These are phyloP conservation scores for Malassezia nana DNA, from an alignment of 1,284 basidiomycete species.

Conservation along the genomic window DNA sequence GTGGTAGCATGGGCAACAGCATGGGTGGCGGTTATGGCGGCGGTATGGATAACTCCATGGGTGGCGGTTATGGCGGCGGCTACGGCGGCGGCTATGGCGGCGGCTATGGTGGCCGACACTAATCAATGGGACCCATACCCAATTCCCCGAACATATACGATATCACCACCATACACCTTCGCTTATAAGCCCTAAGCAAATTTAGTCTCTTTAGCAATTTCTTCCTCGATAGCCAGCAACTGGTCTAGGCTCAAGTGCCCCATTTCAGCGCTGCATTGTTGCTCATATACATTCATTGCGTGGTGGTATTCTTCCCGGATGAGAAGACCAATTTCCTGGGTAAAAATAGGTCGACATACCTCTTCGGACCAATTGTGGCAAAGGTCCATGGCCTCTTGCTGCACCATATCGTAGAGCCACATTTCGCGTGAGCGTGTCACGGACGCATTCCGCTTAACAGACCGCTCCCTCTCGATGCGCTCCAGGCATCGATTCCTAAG, in stretches of 20 bases:
- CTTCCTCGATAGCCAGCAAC: slow-evolving; percentile 20
- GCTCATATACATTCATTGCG: slow-evolving; percentile 6
- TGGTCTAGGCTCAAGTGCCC: slow-evolving; percentile 16
- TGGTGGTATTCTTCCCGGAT: slow-evolving; percentile 18
- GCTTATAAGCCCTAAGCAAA: too few species aligned
- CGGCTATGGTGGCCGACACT: neutral
- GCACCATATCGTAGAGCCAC: slow-evolving; percentile 5
- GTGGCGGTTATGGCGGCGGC: neutral
- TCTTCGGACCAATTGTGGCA: slow-evolving; percentile 2
- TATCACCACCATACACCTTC: too few species aligned
- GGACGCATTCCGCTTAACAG: neutral
- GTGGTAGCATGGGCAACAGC: neutral
- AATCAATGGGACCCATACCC: too few species aligned
- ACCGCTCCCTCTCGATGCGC: slow-evolving; percentile 4
- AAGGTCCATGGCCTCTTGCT: neutral
- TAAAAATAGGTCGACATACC: neutral
- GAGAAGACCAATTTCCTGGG: slow-evolving; percentile 14
- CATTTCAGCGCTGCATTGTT: neutral
- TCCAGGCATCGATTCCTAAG: neutral
- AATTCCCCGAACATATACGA: too few species aligned
- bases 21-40: neutral
- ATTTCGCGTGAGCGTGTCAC: neutral
- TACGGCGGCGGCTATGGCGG: neutral
- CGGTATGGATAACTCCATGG: neutral
- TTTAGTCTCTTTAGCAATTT: slow-evolving; percentile 11